Evolutionary conservation across 768 basidiomycete species (phyloP).

Genomic region (Calocybe gangraenosa): DNA sequence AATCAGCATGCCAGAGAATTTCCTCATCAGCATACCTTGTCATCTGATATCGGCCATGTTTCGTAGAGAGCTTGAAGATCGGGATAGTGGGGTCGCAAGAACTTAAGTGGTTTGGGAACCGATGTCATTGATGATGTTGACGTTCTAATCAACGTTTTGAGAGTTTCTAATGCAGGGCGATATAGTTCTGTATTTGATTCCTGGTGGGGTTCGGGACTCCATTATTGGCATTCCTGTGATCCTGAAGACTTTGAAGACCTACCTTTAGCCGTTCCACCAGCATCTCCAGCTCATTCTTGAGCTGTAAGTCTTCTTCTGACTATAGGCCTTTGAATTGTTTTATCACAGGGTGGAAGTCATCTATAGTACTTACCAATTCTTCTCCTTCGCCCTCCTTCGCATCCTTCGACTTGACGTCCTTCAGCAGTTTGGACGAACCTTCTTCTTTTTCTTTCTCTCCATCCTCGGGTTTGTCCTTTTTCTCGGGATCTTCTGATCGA

Average conservation of each 20-base stretch:
- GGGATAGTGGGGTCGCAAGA: constrained; percentile 91
- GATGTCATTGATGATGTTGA: constrained; percentile 99
- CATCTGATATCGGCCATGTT: constrained; percentile 71
- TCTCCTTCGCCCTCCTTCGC: constrained; percentile 62
- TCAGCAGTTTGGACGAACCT: constrained; percentile 51
- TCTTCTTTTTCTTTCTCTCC: constrained; percentile 47
- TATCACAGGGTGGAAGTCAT: constrained; percentile 5
- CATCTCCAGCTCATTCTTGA: constrained; percentile 96
- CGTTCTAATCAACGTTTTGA: constrained; percentile 90
- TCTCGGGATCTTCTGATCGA: constrained; percentile 70
- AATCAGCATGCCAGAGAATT: neutral
- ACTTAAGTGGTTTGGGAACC: constrained; percentile 98
- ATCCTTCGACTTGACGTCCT: constrained; percentile 40
- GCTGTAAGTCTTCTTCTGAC: constrained; percentile 94
- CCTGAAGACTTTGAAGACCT: constrained; percentile 16
- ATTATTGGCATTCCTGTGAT: constrained; percentile 13
- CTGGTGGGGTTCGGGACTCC: constrained; percentile 37
- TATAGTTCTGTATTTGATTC: constrained; percentile 86
- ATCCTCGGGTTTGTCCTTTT: constrained; percentile 49
- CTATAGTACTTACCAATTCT: constrained; percentile 65
- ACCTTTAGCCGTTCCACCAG: constrained; percentile 92
- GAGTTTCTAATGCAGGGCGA: constrained; percentile 86
- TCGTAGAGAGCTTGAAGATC: constrained; percentile 82
- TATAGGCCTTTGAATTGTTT: constrained; percentile 27
- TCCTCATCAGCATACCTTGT: constrained; percentile 49